phyloP scores from a whole-genome alignment of 1,284 basidiomycete genomes.

The Calocybe gambosa region DNA sequence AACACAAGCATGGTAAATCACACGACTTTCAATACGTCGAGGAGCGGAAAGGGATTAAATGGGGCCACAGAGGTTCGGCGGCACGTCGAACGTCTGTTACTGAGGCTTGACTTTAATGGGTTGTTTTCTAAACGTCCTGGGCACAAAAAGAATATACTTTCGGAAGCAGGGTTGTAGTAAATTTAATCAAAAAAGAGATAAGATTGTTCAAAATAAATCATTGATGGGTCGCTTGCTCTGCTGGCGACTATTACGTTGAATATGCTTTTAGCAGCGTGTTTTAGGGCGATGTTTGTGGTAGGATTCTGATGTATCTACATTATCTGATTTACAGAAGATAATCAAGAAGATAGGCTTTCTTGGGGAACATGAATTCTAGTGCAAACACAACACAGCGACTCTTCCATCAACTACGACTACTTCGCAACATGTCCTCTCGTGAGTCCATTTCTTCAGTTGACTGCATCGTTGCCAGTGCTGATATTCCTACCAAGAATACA shows the following conservation, averaged over 20 bases:
- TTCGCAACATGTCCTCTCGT: constrained; percentile 60
- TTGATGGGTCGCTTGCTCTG: not conserved
- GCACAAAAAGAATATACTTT: constrained; percentile 38
- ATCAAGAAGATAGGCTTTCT: constrained; percentile 16
- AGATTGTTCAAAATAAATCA: constrained; percentile 6
- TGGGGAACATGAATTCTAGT: constrained; percentile 27
- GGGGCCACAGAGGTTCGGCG: constrained; percentile 56
- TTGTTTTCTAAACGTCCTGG: constrained; percentile 54
- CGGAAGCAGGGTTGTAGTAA: constrained; percentile 29
- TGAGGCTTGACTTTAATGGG: constrained; percentile 83
- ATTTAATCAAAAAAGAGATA: constrained; percentile 10
- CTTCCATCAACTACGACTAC: constrained; percentile 51
- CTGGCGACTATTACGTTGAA: not conserved
- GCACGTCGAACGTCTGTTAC: constrained; percentile 76
- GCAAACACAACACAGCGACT: constrained; percentile 45
- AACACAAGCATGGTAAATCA: constrained; percentile 56
- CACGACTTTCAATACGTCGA: constrained; percentile 44
- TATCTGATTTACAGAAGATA: constrained; percentile 15
- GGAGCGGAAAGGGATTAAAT: constrained; percentile 39
- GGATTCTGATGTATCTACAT: constrained; percentile 13
- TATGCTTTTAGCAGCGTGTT: constrained; percentile 9
- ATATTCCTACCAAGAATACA: constrained; percentile 46
- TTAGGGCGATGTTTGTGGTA: constrained; percentile 11
- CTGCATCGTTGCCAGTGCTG: constrained; percentile 14
- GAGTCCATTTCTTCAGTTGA: constrained; percentile 23